Base-by-base conservation (phyloP, 441 rosid genomes). In the Isatis lusitanica region DNA sequence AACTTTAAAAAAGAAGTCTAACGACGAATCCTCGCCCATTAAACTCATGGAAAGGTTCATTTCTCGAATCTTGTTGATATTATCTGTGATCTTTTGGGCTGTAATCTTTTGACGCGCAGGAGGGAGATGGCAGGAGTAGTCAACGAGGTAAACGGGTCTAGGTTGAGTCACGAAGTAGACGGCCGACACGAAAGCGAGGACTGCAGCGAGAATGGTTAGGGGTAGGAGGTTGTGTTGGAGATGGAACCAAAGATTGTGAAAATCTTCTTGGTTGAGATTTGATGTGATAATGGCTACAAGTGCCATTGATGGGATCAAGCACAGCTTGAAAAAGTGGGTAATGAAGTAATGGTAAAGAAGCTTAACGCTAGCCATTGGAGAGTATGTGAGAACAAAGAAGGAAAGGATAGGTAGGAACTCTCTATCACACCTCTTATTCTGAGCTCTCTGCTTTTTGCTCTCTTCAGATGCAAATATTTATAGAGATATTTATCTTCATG, bases 121-220 rank as follows among this genome's bases (percentile, higher is more conserved):
- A 15, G 68, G 68, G 6, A 63, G 68, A 46, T 63, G 68, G 57
- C 57, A 64, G 7, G 57, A 47, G 43, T 64, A 64, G 43, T 64
- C 69, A 12, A 64, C 69, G 57, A 64, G 61, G 24, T 56, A 56
- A 53, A 56, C 13, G 24, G 13, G 13, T 15, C 7, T 15, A n/a
- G 43, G 21, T 30, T 3, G 24, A 13, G n/a, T 4, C 24, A 15
- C 3, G 2, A 57, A 33, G 43, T 57, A 57, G 43, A 57, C 6
- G 26, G 13, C 13, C 2, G 7, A 57, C 13, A 13, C n/a, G 0
- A 9, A 16, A 57, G 62, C n/a, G 7, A 57, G 46, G 15, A 48
- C 18, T 0, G 17, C 12, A 12, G 30, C 18, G 46, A 65, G 5
- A 35, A 18, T 65, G 21, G 30, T 2, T 48, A 65, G n/a, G 21